Percentiles rank a stretch among this genome's conserved stretches.
phyloP scores from a whole-genome alignment of 495 filamentous ascomycete species.

The Penicillium pancosmium region DNA sequence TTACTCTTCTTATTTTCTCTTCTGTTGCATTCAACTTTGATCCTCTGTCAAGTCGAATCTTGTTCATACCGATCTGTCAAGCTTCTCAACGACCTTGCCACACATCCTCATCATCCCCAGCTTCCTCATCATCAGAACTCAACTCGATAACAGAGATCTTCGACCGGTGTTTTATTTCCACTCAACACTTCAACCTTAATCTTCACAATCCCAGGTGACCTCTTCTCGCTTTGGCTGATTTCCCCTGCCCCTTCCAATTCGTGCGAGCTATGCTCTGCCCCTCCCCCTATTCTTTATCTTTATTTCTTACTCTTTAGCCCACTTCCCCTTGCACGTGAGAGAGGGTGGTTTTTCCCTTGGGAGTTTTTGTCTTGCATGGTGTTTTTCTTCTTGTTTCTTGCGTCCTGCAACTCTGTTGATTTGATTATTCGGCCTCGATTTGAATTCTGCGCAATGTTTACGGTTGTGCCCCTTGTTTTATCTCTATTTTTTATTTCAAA shows the following conservation, averaged over 20 bases:
- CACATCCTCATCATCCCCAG: too few species aligned
- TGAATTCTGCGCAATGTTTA: not conserved
- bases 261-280: not conserved
- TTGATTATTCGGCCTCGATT: not conserved
- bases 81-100: slow-evolving; percentile 3
- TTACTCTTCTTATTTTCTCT: not conserved
- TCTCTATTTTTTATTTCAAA: not conserved
- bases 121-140: not conserved
- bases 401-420: not conserved
- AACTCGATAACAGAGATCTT: not conserved
- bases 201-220: not conserved
- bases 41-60: not conserved
- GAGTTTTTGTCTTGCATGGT: not conserved
- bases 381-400: not conserved
- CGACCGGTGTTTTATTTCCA: not conserved
- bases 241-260: not conserved
- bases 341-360: not conserved
- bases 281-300: not conserved
- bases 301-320: not conserved
- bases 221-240: not conserved
- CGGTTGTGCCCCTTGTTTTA: not conserved
- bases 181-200: not conserved
- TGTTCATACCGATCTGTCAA: not conserved
- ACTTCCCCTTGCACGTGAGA: not conserved
- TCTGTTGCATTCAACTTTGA: not conserved